These are phyloP conservation scores for Larix kaempferi DNA, from an alignment of 75 land plant species.

Conservation along the genomic window DNA sequence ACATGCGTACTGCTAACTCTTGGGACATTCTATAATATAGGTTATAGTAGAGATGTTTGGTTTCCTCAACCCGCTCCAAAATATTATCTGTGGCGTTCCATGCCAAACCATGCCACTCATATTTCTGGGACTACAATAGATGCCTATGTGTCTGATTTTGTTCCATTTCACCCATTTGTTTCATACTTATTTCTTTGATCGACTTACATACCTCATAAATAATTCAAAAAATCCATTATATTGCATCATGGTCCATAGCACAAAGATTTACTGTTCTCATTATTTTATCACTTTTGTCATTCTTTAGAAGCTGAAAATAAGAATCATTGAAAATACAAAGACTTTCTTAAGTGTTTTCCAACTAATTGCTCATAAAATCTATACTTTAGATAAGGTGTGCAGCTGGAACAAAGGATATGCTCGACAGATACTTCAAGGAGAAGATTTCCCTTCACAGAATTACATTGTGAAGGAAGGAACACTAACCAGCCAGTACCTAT, in stretches of 20 bases:
- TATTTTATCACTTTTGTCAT: background rate
- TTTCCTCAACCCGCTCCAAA: constrained; percentile 88
- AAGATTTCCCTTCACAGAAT: constrained; percentile 70
- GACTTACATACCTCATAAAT: background rate
- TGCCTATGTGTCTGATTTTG: constrained; percentile 61
- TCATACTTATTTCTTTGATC: background rate
- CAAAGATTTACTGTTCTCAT: background rate
- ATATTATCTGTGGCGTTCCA: constrained; percentile 94
- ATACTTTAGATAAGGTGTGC: constrained; percentile 69
- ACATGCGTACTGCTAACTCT: background rate
- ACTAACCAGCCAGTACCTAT: constrained; percentile 73
- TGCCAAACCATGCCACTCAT: constrained; percentile 96
- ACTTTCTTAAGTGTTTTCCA: background rate
- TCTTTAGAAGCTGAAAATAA: background rate
- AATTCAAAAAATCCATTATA: background rate
- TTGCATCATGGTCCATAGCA: background rate
- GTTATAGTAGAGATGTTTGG: constrained; percentile 99
- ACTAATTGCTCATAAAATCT: background rate
- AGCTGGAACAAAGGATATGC: constrained; percentile 85
- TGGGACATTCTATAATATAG: constrained; percentile 23
- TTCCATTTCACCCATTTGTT: background rate
- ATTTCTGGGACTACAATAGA: constrained; percentile 94
- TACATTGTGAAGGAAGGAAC: constrained; percentile 92
- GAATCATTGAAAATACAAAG: background rate
- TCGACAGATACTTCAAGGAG: constrained; percentile 79